phyloP scores from a whole-genome alignment of 192 early-diverging fungal genomes.

The Piromyces sp. region DNA sequence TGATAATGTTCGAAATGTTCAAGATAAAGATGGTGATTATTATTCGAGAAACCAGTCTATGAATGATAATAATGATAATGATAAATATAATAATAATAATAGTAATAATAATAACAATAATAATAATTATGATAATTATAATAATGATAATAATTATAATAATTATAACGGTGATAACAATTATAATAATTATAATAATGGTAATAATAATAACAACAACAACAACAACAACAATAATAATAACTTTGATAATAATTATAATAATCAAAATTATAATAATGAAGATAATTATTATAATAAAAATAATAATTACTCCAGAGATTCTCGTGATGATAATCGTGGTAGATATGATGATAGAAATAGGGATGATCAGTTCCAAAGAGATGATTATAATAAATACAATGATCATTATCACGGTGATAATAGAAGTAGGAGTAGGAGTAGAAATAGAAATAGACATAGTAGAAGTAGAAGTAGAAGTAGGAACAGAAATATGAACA shows the following conservation, averaged over 20 bases:
- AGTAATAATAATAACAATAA: neutral
- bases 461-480: neutral
- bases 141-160: neutral
- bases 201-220: neutral
- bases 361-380: neutral
- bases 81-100: neutral
- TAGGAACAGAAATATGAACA: neutral
- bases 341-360: neutral
- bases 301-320: too few species aligned
- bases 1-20: too few species aligned
- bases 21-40: too few species aligned
- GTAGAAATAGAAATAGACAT: neutral
- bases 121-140: neutral
- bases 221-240: neutral
- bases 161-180: neutral
- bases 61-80: neutral
- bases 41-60: too few species aligned
- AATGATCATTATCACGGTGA: neutral
- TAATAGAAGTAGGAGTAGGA: neutral
- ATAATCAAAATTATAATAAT: neutral
- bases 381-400: neutral
- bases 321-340: too few species aligned
- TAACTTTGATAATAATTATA: neutral
- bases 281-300: neutral
- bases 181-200: neutral